Evolutionary conservation across 257 asterid species (phyloP), one percentile per base, ranked within the genome.

Genomic region (Scutellaria baicalensis): DNA sequence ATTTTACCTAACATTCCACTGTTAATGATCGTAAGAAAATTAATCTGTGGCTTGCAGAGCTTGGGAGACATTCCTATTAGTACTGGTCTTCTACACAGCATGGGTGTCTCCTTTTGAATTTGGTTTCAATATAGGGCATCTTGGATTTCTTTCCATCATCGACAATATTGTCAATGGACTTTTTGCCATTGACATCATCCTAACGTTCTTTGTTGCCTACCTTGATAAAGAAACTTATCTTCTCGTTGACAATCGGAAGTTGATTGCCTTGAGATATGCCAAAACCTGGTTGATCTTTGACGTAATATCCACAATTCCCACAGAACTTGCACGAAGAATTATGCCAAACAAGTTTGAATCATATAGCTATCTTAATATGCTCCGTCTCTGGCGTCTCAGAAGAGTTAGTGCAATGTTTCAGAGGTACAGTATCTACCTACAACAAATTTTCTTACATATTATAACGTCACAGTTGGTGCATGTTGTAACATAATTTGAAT

Each of bases 341-440:
- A 56, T 82, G 36, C 96, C 97, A 8, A 23, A 8, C 10, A 66
- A 58, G 55, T 44, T 76, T 8, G 76, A 75, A 35, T 66, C 77
- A 8, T 86, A 79, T 74, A 89, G 84, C 55, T 88, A 80, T 78
- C 74, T 90, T 70, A 82, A 77, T 40, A 78, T 90, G 81, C 95
- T 90, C 65, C 95, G 94, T 6, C 91, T 90, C 65, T 90, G 97
- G 97, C 97, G 95, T 61, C 90, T 90, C 72, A 74, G 90, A 60
- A 78, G 97, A 82, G 97, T 84, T 59, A 84, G 97, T 59, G 67
- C 80, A 16, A 76, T 90, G 90, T 90, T 90, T 69, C 82, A 83
- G 9, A 82, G 89, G 97, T 88, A 65, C 44, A 0, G 6, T 68
- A 59, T 44, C 56, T 61, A 45, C 21, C 44, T 49, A 35, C 55